Evolutionary conservation across 2,329 filamentous ascomycete species (phyloP), one percentile per base, ranked within the genome.

Genomic region (Remersonia thermophila): DNA sequence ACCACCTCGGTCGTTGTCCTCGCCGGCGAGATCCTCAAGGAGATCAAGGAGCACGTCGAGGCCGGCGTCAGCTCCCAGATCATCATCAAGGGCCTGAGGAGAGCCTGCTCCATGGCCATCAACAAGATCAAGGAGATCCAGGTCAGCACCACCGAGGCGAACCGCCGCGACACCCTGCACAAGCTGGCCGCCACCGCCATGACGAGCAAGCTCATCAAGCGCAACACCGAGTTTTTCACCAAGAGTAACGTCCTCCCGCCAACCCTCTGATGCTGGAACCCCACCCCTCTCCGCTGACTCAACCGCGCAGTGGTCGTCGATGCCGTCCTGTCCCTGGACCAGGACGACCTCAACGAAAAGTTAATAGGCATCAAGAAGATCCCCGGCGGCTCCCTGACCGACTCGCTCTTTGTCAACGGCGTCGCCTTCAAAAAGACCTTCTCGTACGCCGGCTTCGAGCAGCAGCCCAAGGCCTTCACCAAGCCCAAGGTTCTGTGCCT

Each of bases 221-320:
- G 89, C 54, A 96, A 98, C 66, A 83, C 91, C 23, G 76, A 77
- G 3, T 98, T 96, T 63, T 98, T 98, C 66, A 96, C 91, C 45
- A 91, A 94, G 71, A 94, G 85, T 93, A n/a, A n/a, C n/a, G n/a
- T n/a, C 18, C 16, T 10, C 13, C 28, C 1, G 5, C 17, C 3
- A 4, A n/a, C n/a, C 17, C 4, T 13, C 7, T n/a, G n/a, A n/a
- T 3, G 7, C 4, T 7, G 11, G 6, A n/a, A n/a, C n/a, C n/a
- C n/a, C n/a, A n/a, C 13, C 36, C 5, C n/a, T n/a, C n/a, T n/a
- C n/a, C n/a, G n/a, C n/a, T n/a, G n/a, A n/a, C n/a, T n/a, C n/a
- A n/a, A n/a, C n/a, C n/a, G n/a, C n/a, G n/a, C n/a, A 91, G 85
- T 98, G 89, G 91, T 96, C 49, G 91, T 98, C 52, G 86, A 98